Percentiles rank a stretch among this genome's conserved stretches.
phyloP scores from a whole-genome alignment of 2,329 filamentous ascomycete genomes.

The Dactylellina drechsleri region DNA sequence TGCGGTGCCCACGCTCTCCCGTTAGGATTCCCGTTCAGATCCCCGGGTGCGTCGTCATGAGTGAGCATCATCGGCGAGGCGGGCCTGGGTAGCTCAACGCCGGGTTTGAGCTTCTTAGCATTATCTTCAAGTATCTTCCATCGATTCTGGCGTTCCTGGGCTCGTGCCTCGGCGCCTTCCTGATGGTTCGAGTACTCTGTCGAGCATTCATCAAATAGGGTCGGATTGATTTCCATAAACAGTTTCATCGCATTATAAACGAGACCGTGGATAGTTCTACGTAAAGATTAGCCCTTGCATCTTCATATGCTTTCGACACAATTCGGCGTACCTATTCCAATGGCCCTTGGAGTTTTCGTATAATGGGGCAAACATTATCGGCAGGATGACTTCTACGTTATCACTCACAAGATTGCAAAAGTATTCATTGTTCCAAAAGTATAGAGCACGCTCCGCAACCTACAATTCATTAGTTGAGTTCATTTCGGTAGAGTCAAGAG shows the following conservation, averaged over 20 bases:
- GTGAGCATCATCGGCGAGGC: slow-evolving; percentile 51
- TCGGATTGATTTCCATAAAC: slow-evolving; percentile 99
- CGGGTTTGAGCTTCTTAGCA: slow-evolving; percentile 51
- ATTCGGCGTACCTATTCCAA: slow-evolving; percentile 82
- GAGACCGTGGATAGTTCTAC: slow-evolving; percentile 97
- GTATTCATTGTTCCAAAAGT: slow-evolving; percentile 99
- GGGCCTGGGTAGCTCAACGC: slow-evolving; percentile 31
- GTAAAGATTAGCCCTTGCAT: slow-evolving; percentile 60
- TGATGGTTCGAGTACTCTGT: slow-evolving; percentile 98
- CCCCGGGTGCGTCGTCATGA: slow-evolving; percentile 44
- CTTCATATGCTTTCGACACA: not conserved
- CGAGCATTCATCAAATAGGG: slow-evolving; percentile 97
- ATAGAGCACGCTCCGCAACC: slow-evolving; percentile 94
- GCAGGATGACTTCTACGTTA: slow-evolving; percentile 97
- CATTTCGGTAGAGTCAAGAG: slow-evolving; percentile 30
- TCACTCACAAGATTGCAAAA: slow-evolving; percentile 99
- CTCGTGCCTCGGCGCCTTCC: slow-evolving; percentile 85
- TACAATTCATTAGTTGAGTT: slow-evolving; percentile 58
- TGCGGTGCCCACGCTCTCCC: slow-evolving; percentile 51
- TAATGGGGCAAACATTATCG: slow-evolving; percentile 98
- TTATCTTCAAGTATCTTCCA: slow-evolving; percentile 85
- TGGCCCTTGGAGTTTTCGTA: slow-evolving; percentile 99
- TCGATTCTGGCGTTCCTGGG: slow-evolving; percentile 82
- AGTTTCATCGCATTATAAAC: slow-evolving; percentile 99
- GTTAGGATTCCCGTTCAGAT: slow-evolving; percentile 47